These are phyloP conservation scores for Lodderomyces elongisporus DNA, from an alignment of 1,139 yeast genomes.

Conservation along the genomic window DNA sequence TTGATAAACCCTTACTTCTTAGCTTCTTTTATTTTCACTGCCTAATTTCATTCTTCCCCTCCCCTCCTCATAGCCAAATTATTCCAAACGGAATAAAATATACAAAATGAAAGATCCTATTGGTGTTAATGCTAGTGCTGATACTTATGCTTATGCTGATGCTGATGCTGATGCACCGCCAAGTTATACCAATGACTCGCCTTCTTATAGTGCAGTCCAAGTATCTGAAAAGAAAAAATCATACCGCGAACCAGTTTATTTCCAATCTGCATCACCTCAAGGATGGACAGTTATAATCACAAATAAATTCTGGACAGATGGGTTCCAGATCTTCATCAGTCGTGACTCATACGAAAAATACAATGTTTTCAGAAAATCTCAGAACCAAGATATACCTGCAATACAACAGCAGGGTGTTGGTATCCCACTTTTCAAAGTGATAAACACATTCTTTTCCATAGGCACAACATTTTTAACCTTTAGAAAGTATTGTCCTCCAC, in stretches of 20 bases:
- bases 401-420: conserved; percentile 11
- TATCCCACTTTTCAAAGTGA: conserved; percentile 11
- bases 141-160: too few relatives aligned
- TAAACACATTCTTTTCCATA: conserved; percentile 6
- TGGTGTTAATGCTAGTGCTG: too few relatives aligned
- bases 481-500: conserved; percentile 10
- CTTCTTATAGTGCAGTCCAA: too few relatives aligned
- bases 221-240: too few relatives aligned
- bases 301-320: conserved; percentile 10
- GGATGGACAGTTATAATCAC: conserved; percentile 11
- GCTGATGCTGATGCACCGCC: too few relatives aligned
- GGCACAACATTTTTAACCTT: conserved; percentile 9
- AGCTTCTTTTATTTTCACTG: too few relatives aligned
- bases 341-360: conserved; percentile 11
- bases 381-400: conserved; percentile 4
- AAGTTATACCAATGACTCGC: too few relatives aligned
- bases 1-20: too few relatives aligned
- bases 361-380: conserved; percentile 9
- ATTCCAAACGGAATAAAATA: too few relatives aligned
- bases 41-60: too few relatives aligned
- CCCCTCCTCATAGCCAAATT: too few relatives aligned
- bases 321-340: conserved; percentile 10
- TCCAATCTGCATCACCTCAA: conserved; percentile 4
- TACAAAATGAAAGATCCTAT: too few relatives aligned
- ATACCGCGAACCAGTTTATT: conserved; percentile 8